phyloP scores from a whole-genome alignment of 2,329 filamentous ascomycete genomes.

The Fusarium kyushuense region DNA sequence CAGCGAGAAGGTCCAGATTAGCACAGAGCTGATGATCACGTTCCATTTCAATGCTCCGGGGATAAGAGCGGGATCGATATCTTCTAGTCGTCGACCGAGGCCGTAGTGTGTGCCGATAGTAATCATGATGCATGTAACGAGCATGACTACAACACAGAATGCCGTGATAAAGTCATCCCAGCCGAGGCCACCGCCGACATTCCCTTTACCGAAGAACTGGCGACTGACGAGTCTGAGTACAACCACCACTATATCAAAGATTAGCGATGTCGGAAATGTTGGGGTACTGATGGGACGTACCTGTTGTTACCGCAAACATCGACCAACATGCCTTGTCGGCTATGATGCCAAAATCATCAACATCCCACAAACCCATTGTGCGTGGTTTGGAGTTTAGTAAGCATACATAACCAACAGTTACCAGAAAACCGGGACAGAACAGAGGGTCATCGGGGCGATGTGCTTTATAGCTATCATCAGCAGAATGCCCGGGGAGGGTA shows the following conservation, averaged over 20 bases:
- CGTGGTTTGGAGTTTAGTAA: not conserved
- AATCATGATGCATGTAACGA: slow-evolving; percentile 43
- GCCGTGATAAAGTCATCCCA: slow-evolving; percentile 44
- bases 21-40: slow-evolving; percentile 43
- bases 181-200: slow-evolving; percentile 40
- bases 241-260: slow-evolving; percentile 33
- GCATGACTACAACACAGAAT: slow-evolving; percentile 35
- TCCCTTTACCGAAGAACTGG: slow-evolving; percentile 34
- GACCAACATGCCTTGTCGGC: slow-evolving; percentile 46
- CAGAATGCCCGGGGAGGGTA: not conserved
- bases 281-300: not conserved
- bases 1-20: slow-evolving; percentile 47
- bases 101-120: slow-evolving; percentile 42
- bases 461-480: not conserved
- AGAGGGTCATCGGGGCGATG: not conserved
- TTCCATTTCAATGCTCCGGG: slow-evolving; percentile 43
- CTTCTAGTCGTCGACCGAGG: slow-evolving; percentile 37
- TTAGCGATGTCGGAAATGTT: not conserved
- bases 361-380: slow-evolving; percentile 39
- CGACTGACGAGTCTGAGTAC: slow-evolving; percentile 38
- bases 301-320: slow-evolving; percentile 41
- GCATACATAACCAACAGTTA: not conserved
- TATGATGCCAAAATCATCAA: slow-evolving; percentile 39
- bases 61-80: slow-evolving; percentile 1
- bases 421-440: not conserved